A percentile compares a stretch with the other conserved stretches of the same genome.
Conservation (phyloP, 1,284 basidiomycete genomes). For the Coriolopsis trogii region DNA sequence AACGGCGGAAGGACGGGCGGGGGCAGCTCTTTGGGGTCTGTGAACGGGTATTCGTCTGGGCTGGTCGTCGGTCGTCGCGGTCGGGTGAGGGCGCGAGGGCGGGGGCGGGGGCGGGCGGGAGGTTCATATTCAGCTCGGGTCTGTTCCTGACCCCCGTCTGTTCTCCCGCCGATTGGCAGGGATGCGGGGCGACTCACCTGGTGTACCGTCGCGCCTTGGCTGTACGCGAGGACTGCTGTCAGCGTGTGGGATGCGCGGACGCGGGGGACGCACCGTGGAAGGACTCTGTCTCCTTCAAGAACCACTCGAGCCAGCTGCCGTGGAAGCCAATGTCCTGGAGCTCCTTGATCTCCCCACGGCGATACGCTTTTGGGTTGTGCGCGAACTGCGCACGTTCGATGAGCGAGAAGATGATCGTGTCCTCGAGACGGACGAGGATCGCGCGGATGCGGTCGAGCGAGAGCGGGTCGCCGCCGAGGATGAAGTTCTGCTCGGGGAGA, state of each 20-base stretch:
- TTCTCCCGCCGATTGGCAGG: background rate
- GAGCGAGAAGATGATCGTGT: constrained; percentile 96
- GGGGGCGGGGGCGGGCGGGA: background rate
- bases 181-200: constrained; percentile 52
- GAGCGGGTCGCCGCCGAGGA: constrained; percentile 74
- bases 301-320: constrained; percentile 96
- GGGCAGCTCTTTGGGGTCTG: constrained; percentile 71
- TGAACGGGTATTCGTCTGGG: constrained; percentile 98
- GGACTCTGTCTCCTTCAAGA: constrained; percentile 91
- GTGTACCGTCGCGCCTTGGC: constrained; percentile 94
- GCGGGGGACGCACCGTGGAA: constrained; percentile 80
- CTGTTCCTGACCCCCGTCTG: background rate
- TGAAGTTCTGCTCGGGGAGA: constrained; percentile 60
- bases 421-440: constrained; percentile 89
- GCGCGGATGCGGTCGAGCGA: constrained; percentile 86
- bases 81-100: background rate
- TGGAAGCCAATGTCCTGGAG: constrained; percentile 71
- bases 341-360: constrained; percentile 79
- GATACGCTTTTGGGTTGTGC: constrained; percentile 91
- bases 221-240: constrained; percentile 40
- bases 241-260: background rate
- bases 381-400: constrained; percentile 98
- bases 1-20: constrained; percentile 81
- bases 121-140: background rate
- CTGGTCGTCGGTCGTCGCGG: constrained; percentile 41